A percentile compares a stretch with the other conserved stretches of the same genome.
Conservation (phyloP, 2,329 filamentous ascomycete genomes). For the Coniochaeta prunicola region DNA sequence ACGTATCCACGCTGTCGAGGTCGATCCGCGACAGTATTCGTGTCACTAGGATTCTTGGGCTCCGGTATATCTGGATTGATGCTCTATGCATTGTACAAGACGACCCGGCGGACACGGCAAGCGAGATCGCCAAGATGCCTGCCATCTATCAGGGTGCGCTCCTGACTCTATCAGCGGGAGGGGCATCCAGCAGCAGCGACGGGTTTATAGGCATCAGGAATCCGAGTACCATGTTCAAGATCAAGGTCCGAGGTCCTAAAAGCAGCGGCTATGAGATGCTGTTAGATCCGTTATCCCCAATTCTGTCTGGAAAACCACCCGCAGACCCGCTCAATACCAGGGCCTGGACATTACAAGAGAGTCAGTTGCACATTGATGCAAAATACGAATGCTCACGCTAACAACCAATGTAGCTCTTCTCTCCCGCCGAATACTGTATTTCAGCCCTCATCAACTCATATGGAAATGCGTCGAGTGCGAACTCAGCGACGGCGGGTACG, state of each 20-base stretch:
- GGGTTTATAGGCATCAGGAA: background rate
- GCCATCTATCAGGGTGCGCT: background rate
- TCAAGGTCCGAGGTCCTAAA: background rate
- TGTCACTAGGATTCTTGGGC: background rate
- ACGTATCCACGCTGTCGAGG: background rate
- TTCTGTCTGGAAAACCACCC: background rate
- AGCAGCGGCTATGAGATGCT: constrained; percentile 2
- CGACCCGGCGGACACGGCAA: background rate
- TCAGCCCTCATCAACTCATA: background rate
- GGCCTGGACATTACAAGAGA: constrained; percentile 7
- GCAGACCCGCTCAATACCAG: background rate
- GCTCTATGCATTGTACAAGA: constrained; percentile 6
- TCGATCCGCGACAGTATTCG: constrained; percentile 1
- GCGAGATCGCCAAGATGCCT: constrained; percentile 1
- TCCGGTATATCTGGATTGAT: constrained; percentile 5
- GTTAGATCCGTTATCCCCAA: background rate
- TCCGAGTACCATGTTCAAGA: background rate
- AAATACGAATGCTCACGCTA: background rate
- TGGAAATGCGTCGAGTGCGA: constrained; percentile 3
- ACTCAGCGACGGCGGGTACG: constrained; percentile 4
- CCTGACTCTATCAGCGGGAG: background rate
- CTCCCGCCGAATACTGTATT: constrained; percentile 2
- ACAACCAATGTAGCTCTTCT: background rate
- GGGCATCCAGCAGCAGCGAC: background rate
- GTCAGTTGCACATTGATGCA: background rate